Base-by-base conservation (phyloP, 768 basidiomycete species). In the Cyathus striatus region DNA sequence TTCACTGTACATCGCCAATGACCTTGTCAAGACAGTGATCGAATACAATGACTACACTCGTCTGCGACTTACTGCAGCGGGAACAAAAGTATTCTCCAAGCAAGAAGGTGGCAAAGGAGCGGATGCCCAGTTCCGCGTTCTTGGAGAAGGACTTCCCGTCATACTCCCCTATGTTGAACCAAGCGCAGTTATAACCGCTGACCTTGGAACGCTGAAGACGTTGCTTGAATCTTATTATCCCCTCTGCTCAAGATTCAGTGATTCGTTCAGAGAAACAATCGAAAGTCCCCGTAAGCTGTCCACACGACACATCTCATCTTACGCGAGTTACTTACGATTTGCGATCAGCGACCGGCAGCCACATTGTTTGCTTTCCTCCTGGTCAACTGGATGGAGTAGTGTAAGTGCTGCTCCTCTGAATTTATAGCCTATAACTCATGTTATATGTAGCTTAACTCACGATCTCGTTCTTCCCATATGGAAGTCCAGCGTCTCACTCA, bases 381-480 rank as follows among this genome's bases (percentile, higher is more conserved):
- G 80, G 76, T 4, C 65, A 70, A 38, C 55, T 67, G 23, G 72
- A 71, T 1, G 76, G 75, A 42, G 70, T 73, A 23, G 69, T 64
- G 85, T 89, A 56, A 55, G 84, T 64, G 16, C 33, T 23, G 20
- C 34, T 40, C 17, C 26, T 21, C 17, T 16, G 21, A 43, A 13
- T 13, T 38, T 30, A 6, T 37, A 46, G 3, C 16, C 43, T 1
- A 42, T 39, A 9, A 53, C 41, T 49, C 23, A 39, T 39, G 9
- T 41, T 18, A 37, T 24, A n/a, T 43, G 5, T 41, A 92, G 86
- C 4, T 68, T 91, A 25, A 68, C 75, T n/a, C 81, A 89, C 50
- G 83, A 91, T 40, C 71, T 98, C 20, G 62, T 86, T n/a, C 66
- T 97, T n/a, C 95, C 96, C 0, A 75, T 98, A 40, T 98, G 95